Evolutionary conservation across 2,329 filamentous ascomycete species (phyloP), one percentile per base, ranked within the genome.

Genomic region (Neoarthrinium moseri): DNA sequence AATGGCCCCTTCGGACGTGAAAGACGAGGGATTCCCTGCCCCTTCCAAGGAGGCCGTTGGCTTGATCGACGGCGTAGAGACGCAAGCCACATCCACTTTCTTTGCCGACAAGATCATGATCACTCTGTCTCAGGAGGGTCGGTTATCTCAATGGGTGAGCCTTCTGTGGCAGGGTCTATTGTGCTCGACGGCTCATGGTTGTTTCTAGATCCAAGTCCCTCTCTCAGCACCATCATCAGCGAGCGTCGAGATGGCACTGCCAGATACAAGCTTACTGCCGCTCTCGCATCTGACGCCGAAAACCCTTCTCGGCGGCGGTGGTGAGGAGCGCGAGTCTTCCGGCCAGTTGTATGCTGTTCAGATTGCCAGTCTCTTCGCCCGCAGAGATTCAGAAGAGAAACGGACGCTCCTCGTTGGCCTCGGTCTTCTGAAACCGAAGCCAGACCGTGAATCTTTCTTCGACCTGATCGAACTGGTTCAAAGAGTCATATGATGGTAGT

Each of bases 61-160:
- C 3, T 62, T 73, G 3, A 81, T 96, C 50, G 81, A 85, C 51
- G 83, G 82, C 23, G 66, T 85, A 18, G 66, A 76, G 27, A 97
- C 94, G 2, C 83, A 90, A 53, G 84, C 89, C 26, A 84, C 82
- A 30, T 77, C 78, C 10, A 74, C 91, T 44, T 81, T 77, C 57
- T 97, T 97, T 68, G 78, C 84, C 7, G 94, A 97, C 77, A 95
- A 90, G 68, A 90, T 99, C 57, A 71, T 99, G 57, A 73, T 99
- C 51, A 96, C 91, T 1, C 78, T 97, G 49, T 89, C 88, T 0
- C 94, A 97, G 69, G 81, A 86, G 50, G 92, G 91, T 6, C 81
- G 86, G 48, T 71, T 97, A 37, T 87, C 89, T 17, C 94, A 97
- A 75, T 99, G 94, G 94, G 91, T 96, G 74, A 44, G 71, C 63